Evolutionary conservation across 2,329 filamentous ascomycete species (phyloP), one percentile per base, ranked within the genome.

Genomic region (Hirsutella minnesotensis): DNA sequence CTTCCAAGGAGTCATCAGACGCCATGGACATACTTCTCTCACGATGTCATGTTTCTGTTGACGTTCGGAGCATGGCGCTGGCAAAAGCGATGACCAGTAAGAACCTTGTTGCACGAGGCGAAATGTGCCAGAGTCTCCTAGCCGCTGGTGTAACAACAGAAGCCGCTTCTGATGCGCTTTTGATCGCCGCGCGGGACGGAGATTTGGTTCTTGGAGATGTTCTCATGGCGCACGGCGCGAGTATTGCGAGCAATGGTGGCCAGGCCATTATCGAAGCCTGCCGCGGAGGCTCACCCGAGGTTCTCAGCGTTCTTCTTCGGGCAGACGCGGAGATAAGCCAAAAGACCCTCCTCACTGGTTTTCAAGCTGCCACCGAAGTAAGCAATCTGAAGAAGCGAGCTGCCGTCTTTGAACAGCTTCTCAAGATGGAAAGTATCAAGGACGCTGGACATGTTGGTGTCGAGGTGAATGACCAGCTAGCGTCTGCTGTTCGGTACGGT

Each of bases 241-340:
- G 61, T 37, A 64, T 72, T 3, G 67, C 72, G 3, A 66, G 69
- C 37, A 67, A 68, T 9, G 66, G 70, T 21, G 73, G 73, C 5
- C 68, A 75, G 43, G 70, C 72, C 3, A 62, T 79, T 9, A 61
- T 77, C 1, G 69, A 74, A 47, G 73, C 75, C 1, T 75, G 72
- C 27, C 64, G 68, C 2, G 66, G 68, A 0, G 75, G 74, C 0
- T 66, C 68, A 0, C 55, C 65, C 0, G 67, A 69, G 4, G 67
- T 78, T 5, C 52, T 79, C 3, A 55, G 62, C 31, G 68, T 77
- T 54, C 57, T 79, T 1, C 56, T 79, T 1, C 63, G 58, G 20
- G 63, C 66, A 2, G 62, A 64, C 20, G 55, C 51, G 0, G 52
- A 64, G 4, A 54, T 66, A 0, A 62, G 62, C 10, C 64, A 64